phyloP scores from a whole-genome alignment of 768 basidiomycete genomes.

The Mycena sanguinolenta region DNA sequence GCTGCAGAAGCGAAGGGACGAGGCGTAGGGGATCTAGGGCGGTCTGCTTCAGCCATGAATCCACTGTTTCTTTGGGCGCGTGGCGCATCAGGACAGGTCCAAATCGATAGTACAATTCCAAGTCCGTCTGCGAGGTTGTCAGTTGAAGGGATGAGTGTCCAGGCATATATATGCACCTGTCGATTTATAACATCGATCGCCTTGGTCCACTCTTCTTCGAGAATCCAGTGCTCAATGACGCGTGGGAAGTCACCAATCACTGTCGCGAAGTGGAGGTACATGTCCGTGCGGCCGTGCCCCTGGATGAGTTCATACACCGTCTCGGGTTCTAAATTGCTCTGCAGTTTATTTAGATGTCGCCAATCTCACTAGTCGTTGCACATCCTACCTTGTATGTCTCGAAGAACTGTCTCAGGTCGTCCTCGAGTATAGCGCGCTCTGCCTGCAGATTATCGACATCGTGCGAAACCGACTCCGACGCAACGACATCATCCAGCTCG shows the following conservation, averaged over 20 bases:
- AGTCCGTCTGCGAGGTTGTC: slow-evolving; percentile 66
- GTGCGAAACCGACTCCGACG: slow-evolving; percentile 84
- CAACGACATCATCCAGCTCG: slow-evolving; percentile 93
- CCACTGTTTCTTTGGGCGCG: slow-evolving; percentile 90
- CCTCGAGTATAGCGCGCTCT: slow-evolving; percentile 88
- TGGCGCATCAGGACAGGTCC: slow-evolving; percentile 89
- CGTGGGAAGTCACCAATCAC: slow-evolving; percentile 85
- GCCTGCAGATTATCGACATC: slow-evolving; percentile 88
- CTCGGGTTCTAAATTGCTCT: slow-evolving; percentile 87
- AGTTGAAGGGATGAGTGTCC: slow-evolving; percentile 5
- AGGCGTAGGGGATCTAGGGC: slow-evolving; percentile 86
- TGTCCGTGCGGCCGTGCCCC: slow-evolving; percentile 92
- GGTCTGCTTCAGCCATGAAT: slow-evolving; percentile 90
- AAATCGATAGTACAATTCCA: slow-evolving; percentile 94
- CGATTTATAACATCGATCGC: slow-evolving; percentile 92
- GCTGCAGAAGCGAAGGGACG: slow-evolving; percentile 88
- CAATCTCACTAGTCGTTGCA: not conserved
- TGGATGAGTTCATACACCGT: slow-evolving; percentile 95
- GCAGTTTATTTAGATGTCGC: slow-evolving; percentile 7
- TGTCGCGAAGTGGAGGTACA: slow-evolving; percentile 91
- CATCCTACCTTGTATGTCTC: slow-evolving; percentile 88
- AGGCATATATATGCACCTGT: slow-evolving; percentile 75
- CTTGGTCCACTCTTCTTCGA: slow-evolving; percentile 92
- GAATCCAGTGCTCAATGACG: slow-evolving; percentile 92
- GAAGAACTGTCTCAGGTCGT: slow-evolving; percentile 93